Percentiles rank a stretch among this genome's conserved stretches.
phyloP scores from a whole-genome alignment of 495 filamentous ascomycete species.

The Aspergillus taichungensis region DNA sequence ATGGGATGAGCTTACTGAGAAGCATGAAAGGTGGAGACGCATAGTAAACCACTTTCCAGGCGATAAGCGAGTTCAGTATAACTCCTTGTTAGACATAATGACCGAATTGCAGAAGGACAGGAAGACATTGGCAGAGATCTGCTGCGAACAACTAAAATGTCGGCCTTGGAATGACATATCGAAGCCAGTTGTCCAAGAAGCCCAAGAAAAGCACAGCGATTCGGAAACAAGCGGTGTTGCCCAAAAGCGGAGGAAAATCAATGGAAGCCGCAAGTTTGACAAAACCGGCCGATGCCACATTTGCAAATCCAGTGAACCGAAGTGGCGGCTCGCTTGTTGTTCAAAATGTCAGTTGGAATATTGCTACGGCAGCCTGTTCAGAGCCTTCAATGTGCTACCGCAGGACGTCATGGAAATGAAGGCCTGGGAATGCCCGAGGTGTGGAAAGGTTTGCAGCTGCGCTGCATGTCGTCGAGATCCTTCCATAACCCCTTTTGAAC shows the following conservation, averaged over 20 bases:
- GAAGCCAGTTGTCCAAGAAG: constrained; percentile 21
- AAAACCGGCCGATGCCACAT: constrained; percentile 62
- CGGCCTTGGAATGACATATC: constrained; percentile 59
- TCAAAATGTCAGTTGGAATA: constrained; percentile 63
- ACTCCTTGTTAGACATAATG: constrained; percentile 55
- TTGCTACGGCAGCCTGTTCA: constrained; percentile 81
- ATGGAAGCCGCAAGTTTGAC: constrained; percentile 26
- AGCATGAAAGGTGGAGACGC: constrained; percentile 73
- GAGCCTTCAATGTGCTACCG: constrained; percentile 82
- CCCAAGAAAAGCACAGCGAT: constrained; percentile 8
- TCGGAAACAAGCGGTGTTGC: constrained; percentile 25
- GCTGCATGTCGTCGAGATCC: constrained; percentile 56
- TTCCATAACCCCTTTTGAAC: constrained; percentile 62
- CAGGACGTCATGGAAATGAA: constrained; percentile 66
- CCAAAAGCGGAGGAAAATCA: constrained; percentile 41
- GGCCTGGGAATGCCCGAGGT: constrained; percentile 82
- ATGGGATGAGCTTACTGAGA: constrained; percentile 68
- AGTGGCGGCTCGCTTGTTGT: constrained; percentile 76
- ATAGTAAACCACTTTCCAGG: constrained; percentile 62
- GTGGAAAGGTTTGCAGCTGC: constrained; percentile 75
- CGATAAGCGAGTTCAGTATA: constrained; percentile 48
- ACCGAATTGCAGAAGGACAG: constrained; percentile 41
- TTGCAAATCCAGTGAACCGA: constrained; percentile 61
- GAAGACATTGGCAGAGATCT: constrained; percentile 79
- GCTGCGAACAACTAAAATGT: constrained; percentile 70